Base-by-base conservation (phyloP, 495 filamentous ascomycete species). In the Aspergillus funiculosus region DNA sequence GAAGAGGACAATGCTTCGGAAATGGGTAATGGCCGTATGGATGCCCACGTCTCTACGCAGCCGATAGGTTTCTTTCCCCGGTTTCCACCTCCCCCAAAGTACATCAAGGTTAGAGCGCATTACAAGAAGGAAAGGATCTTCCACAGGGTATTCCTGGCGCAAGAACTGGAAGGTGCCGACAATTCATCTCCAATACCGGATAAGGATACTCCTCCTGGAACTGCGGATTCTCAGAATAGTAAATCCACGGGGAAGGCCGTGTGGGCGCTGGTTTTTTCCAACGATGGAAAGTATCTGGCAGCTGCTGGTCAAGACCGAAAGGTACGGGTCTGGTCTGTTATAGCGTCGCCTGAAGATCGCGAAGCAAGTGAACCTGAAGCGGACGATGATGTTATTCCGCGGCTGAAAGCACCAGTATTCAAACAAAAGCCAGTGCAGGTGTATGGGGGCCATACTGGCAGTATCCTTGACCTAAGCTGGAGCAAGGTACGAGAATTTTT, bases 401-500 rank as follows among this genome's bases (percentile, higher is more conserved):
- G 78, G 47, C 68, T 97, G 50, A 90, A 84, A 56, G 92, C 92
- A 26, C 92, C 89, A 5, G 89, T 97, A n/a, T 96, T 99, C 63
- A 78, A 80, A 54, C 71, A 76, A 13, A 83, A 83, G 57, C 86
- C 89, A 1, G 56, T 85, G 4, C 77, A 81, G 39, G 83, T 92
- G 56, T 95, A 92, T 57, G 68, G 79, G 43, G 90, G 89, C 0
- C 92, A 99, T 58, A 86, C 80, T 0, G 84, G 83, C 5, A 89
- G 90, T 58, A 80, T 99, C 4, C 67, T 99, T 52, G 91, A 94
- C 57, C 57, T 99, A 26, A 95, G 87, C 62, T 99, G 92, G 91
- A 95, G 89, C 69, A 99, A 98, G 69, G 80, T 83, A 73, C 47
- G 65, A 11, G 7, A 9, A 22, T 20, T 9, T 28, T 18, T 31